Base-by-base conservation (phyloP, 2,329 filamentous ascomycete genomes). In the Botrytis elliptica region DNA sequence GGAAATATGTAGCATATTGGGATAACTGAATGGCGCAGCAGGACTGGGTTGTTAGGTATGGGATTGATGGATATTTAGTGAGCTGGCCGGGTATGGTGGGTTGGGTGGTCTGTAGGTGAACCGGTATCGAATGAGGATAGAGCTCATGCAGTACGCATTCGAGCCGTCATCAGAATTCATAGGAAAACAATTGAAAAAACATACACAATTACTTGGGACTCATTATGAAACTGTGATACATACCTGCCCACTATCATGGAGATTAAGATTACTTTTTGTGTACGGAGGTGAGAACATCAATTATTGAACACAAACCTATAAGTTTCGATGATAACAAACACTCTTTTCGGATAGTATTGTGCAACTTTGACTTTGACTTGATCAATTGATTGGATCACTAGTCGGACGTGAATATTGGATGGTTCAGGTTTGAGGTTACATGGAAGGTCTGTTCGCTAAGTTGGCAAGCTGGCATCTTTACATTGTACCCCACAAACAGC, bases 381-480 rank as follows among this genome's bases (percentile, higher is more conserved):
- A 44, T 38, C 3, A 52, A 38, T 49, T 55, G 25, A 71, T 55
- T 65, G 69, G 69, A 46, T 38, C n/a, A 29, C n/a, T n/a, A 57
- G 52, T 29, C 16, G 7, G 52, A 9, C 25, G 52, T 57, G 52
- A 18, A 57, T 29, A 57, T 57, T 57, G n/a, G 36, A 62, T 62
- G 55, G 63, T 68, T 71, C 59, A 64, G 33, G 44, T 66, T 33
- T 36, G 20, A 66, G 64, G 38, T 44, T 36, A 60, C 57, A 68
- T 57, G 1, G 36, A 38, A 55, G 57, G 60, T 40, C 59, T 64
- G 67, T 70, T 71, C 68, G 66, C 66, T 75, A 76, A 75, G 74
- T 74, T 68, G 52, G 36, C 76, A 76, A 74, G 74, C 73, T 77
- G 76, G 75, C 75, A 77, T 76, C 76, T 77, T 77, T 57, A 71